Percentiles rank a stretch among this genome's conserved stretches.
Conservation (phyloP, 2,329 filamentous ascomycete genomes). For the Aspergillus sp. region DNA sequence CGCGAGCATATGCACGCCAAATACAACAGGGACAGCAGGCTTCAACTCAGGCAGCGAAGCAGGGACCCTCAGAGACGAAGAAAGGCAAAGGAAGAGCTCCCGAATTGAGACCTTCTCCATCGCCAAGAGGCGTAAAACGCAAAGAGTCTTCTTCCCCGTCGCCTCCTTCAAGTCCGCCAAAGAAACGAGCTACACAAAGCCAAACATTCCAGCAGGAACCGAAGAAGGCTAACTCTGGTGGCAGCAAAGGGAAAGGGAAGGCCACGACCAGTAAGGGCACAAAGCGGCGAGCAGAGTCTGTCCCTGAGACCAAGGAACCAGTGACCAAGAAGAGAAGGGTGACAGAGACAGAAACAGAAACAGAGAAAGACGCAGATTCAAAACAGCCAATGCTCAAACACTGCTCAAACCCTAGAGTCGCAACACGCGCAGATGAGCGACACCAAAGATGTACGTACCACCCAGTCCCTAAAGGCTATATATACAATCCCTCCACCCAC, state of each 20-base stretch:
- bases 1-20: too few species aligned
- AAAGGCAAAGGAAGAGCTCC: not conserved
- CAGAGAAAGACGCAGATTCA: not conserved
- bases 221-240: not conserved
- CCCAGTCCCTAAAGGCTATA: not conserved
- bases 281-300: not conserved
- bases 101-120: not conserved
- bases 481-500: not conserved
- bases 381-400: not conserved
- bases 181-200: not conserved
- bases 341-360: not conserved
- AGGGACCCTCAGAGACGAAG: not conserved
- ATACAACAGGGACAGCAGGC: too few species aligned
- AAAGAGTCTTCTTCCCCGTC: not conserved
- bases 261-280: not conserved
- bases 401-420: not conserved
- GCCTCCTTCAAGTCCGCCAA: not conserved
- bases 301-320: not conserved
- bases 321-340: too few species aligned
- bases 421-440: not conserved
- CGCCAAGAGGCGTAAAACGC: not conserved
- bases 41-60: not conserved
- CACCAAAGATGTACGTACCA: not conserved
- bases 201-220: not conserved
- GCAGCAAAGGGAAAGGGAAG: too few species aligned